Conservation (phyloP, 306 rosid species). For the Acmispon strigosus region DNA sequence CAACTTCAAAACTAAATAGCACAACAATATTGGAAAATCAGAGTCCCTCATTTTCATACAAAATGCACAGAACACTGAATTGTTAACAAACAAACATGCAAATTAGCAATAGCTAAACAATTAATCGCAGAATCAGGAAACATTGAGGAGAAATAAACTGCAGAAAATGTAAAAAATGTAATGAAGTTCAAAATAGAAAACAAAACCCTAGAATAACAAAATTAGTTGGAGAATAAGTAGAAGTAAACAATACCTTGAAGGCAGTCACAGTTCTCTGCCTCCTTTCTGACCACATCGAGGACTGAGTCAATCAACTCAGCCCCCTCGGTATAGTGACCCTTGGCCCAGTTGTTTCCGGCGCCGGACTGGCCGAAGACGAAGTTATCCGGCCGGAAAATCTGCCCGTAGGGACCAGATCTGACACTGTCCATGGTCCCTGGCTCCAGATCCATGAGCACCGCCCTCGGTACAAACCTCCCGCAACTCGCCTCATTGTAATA, state of each 20-base stretch:
- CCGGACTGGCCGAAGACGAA: constrained; percentile 50
- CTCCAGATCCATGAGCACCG: constrained; percentile 53
- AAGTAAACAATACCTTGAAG: constrained; percentile 40
- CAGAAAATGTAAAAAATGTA: background rate
- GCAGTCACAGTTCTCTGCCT: constrained; percentile 51
- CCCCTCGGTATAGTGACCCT: constrained; percentile 54
- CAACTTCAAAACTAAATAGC: background rate
- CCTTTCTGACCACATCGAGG: constrained; percentile 49
- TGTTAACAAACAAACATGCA: background rate
- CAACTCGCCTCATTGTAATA: constrained; percentile 61
- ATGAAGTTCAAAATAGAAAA: background rate
- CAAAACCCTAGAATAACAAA: background rate
- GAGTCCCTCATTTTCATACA: background rate
- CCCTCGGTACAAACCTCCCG: constrained; percentile 44
- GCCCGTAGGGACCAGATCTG: constrained; percentile 44
- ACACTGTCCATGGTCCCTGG: constrained; percentile 61
- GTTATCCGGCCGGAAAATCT: constrained; percentile 49
- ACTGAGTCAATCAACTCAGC: constrained; percentile 53
- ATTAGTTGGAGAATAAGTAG: background rate
- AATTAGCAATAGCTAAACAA: background rate
- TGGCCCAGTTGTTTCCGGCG: constrained; percentile 64
- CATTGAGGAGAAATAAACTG: too few relatives aligned
- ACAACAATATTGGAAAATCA: background rate
- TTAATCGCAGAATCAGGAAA: too few relatives aligned
- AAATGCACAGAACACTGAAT: background rate